Conservation (phyloP, 2,329 filamentous ascomycete species). For the Aspergillus fischeri region DNA sequence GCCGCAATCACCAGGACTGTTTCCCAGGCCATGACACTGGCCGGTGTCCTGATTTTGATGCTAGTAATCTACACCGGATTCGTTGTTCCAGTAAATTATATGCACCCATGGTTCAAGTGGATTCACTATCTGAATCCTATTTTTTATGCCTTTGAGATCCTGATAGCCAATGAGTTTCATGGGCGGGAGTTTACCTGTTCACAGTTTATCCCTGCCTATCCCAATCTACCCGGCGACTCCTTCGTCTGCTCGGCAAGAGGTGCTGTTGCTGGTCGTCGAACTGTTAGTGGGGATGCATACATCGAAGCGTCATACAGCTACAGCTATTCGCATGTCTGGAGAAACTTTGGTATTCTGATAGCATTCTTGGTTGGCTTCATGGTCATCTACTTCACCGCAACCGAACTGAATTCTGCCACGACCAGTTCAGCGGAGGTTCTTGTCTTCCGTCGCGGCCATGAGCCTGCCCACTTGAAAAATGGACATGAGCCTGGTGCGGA, state of each 20-base stretch:
- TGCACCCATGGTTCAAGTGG: constrained; percentile 77
- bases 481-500: constrained; percentile 1
- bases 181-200: constrained; percentile 55
- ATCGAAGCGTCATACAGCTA: constrained; percentile 55
- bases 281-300: constrained; percentile 58
- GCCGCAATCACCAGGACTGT: constrained; percentile 67
- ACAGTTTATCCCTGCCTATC: constrained; percentile 45
- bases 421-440: constrained; percentile 73
- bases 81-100: constrained; percentile 48
- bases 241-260: constrained; percentile 58
- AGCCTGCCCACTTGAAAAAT: constrained; percentile 2
- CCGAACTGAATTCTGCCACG: constrained; percentile 52
- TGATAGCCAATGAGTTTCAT: constrained; percentile 80
- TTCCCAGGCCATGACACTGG: constrained; percentile 52
- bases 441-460: constrained; percentile 61
- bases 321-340: constrained; percentile 57
- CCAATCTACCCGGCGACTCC: constrained; percentile 29
- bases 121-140: constrained; percentile 76
- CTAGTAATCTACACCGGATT: constrained; percentile 49
- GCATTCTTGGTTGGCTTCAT: constrained; percentile 60
- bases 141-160: constrained; percentile 72
- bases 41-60: constrained; percentile 45
- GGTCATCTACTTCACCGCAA: constrained; percentile 53
- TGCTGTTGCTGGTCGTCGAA: constrained; percentile 48
- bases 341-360: constrained; percentile 65